Conservation (phyloP, 1,139 yeast genomes). For the Candida sanyaensis region DNA sequence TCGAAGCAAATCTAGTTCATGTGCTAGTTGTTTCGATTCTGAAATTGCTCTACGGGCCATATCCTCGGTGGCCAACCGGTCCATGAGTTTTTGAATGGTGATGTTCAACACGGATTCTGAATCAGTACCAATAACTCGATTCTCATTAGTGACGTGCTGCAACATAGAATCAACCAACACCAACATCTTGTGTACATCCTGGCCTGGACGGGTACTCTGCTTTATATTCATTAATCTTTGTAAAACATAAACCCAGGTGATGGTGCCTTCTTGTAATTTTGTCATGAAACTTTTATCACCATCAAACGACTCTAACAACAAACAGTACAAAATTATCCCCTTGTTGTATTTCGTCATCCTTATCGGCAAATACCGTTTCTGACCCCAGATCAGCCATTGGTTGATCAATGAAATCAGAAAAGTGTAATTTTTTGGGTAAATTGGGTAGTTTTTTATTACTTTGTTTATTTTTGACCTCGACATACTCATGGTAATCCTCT, state of each 20-base stretch:
- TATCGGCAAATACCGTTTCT: background rate
- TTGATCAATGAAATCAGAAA: conserved; percentile 4
- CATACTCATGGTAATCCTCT: conserved; percentile 29
- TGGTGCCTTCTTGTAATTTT: conserved; percentile 13
- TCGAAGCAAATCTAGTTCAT: conserved; percentile 23
- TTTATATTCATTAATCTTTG: conserved; percentile 27
- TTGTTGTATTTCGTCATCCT: background rate
- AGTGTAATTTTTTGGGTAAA: conserved; percentile 1
- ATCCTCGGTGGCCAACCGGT: conserved; percentile 34
- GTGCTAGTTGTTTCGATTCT: conserved; percentile 27
- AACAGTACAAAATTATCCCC: conserved; percentile 3
- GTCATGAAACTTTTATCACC: conserved; percentile 5
- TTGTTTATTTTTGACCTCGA: conserved; percentile 6
- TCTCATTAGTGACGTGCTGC: conserved; percentile 31
- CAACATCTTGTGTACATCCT: conserved; percentile 26
- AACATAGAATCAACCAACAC: conserved; percentile 32
- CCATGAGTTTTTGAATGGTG: conserved; percentile 37
- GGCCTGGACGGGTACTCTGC: conserved; percentile 22
- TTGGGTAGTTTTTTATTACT: conserved; percentile 6
- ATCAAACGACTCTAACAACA: conserved; percentile 1
- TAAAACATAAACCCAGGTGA: conserved; percentile 17
- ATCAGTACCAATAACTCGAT: conserved; percentile 24
- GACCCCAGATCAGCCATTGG: background rate
- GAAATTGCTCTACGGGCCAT: conserved; percentile 36
- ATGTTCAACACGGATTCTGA: conserved; percentile 29